Evolutionary conservation across 352 stramenopile species (phyloP).

Genomic region (Halophytophthora polymorphica): DNA sequence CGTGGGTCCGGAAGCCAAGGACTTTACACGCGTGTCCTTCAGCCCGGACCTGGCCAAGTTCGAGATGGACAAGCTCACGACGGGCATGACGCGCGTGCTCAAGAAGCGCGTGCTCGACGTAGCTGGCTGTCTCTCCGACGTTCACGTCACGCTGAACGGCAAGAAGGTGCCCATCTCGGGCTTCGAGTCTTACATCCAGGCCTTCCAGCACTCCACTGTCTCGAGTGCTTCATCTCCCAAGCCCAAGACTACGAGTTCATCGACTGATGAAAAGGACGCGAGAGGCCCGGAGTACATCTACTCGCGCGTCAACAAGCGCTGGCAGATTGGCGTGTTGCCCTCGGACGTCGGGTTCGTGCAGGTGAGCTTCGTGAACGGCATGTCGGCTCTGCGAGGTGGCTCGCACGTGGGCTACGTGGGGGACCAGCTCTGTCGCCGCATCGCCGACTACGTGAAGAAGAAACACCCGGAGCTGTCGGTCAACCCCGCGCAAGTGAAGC

Average conservation of each 20-base stretch:
- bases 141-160: constrained; percentile 93
- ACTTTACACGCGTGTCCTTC: constrained; percentile 99
- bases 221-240: constrained; percentile 1
- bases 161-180: constrained; percentile 82
- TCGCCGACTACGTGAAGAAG: constrained; percentile 95
- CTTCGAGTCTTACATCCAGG: constrained; percentile 96
- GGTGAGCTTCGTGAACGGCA: constrained; percentile 99
- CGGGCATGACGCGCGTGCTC: constrained; percentile 92
- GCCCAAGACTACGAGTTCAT: constrained; percentile 1
- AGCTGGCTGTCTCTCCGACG: constrained; percentile 92
- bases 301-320: constrained; percentile 93
- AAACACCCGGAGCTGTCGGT: constrained; percentile 94
- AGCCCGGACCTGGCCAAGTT: constrained; percentile 96
- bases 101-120: constrained; percentile 98
- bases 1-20: constrained; percentile 68
- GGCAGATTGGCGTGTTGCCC: constrained; percentile 93
- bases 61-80: constrained; percentile 93
- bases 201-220: constrained; percentile 79
- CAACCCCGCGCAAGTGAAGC: constrained; percentile 95
- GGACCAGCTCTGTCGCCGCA: constrained; percentile 78
- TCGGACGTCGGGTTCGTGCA: constrained; percentile 93
- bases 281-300: constrained; percentile 87
- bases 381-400: constrained; percentile 96
- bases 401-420: constrained; percentile 92
- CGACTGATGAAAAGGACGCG: constrained; percentile 37